A percentile compares a stretch with the other conserved stretches of the same genome.
phyloP scores from a whole-genome alignment of 495 filamentous ascomycete species.

The Penicillium turbatum region DNA sequence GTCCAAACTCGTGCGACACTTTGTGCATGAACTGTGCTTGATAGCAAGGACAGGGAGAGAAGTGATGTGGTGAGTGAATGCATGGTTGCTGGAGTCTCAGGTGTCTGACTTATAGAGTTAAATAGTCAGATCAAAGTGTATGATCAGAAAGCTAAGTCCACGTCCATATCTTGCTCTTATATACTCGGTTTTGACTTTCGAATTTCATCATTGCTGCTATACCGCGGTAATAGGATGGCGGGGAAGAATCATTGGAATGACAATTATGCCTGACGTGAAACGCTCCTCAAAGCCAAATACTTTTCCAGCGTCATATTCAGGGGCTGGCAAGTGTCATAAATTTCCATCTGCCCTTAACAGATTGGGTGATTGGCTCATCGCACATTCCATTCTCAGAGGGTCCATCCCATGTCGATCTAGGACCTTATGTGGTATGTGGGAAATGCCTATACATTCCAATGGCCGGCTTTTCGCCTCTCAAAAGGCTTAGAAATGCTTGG shows the following conservation, averaged over 20 bases:
- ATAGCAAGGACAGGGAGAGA: constrained; percentile 24
- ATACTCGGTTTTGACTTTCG: not conserved
- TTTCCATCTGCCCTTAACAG: constrained; percentile 1
- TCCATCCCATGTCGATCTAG: constrained; percentile 15
- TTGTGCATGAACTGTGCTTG: constrained; percentile 21
- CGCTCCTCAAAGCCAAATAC: constrained; percentile 6
- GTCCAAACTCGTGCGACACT: constrained; percentile 31
- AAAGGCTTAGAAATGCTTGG: constrained; percentile 6
- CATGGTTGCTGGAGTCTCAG: constrained; percentile 11
- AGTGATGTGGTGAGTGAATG: constrained; percentile 13
- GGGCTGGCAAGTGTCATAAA: constrained; percentile 17
- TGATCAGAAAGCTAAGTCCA: not conserved
- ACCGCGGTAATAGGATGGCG: constrained; percentile 20
- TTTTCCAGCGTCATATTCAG: constrained; percentile 20
- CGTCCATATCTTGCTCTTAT: constrained; percentile 8
- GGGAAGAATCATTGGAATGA: constrained; percentile 23
- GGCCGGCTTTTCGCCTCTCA: constrained; percentile 14
- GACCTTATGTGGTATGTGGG: constrained; percentile 16
- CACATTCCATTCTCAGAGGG: constrained; percentile 21
- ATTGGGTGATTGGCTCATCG: not conserved
- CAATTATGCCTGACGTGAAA: constrained; percentile 14
- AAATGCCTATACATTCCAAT: constrained; percentile 19
- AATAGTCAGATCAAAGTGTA: not conserved
- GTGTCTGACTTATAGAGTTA: not conserved
- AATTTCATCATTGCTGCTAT: constrained; percentile 9